phyloP scores from a whole-genome alignment of 2,329 filamentous ascomycete species.

The Aspergillus tanneri region DNA sequence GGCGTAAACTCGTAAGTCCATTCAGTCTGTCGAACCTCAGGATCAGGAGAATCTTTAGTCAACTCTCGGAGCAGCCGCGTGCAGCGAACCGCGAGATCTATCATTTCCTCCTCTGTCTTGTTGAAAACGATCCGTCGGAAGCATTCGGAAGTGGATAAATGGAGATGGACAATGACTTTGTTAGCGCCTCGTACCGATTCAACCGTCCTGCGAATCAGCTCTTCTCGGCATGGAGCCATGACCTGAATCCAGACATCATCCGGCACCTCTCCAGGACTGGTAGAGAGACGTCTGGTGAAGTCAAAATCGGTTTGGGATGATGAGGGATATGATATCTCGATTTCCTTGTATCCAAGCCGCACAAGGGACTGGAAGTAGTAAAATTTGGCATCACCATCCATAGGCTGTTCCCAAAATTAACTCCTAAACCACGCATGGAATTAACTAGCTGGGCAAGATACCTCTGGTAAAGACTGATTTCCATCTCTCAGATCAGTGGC shows the following conservation, averaged over 20 bases:
- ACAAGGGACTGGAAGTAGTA: slow-evolving; percentile 86
- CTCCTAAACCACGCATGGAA: background rate
- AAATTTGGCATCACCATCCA: slow-evolving; percentile 58
- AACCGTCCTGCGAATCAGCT: slow-evolving; percentile 83
- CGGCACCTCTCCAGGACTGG: slow-evolving; percentile 74
- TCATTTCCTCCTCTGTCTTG: slow-evolving; percentile 73
- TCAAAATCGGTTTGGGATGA: slow-evolving; percentile 90
- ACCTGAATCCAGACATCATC: slow-evolving; percentile 87
- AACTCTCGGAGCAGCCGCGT: slow-evolving; percentile 77
- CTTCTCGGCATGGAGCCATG: slow-evolving; percentile 80
- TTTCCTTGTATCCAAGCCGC: slow-evolving; percentile 89
- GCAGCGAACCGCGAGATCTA: slow-evolving; percentile 76
- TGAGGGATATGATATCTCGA: slow-evolving; percentile 88
- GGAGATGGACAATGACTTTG: slow-evolving; percentile 87
- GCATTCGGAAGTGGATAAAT: slow-evolving; percentile 87
- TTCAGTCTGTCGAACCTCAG: slow-evolving; percentile 49
- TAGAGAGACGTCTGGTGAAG: slow-evolving; percentile 78
- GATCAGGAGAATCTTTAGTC: slow-evolving; percentile 66
- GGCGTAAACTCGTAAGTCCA: slow-evolving; percentile 45
- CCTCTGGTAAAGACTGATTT: background rate
- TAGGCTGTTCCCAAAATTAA: background rate
- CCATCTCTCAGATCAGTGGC: background rate
- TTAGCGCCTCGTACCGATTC: slow-evolving; percentile 81
- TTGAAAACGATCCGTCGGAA: slow-evolving; percentile 85
- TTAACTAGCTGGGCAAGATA: background rate